Base-by-base conservation (phyloP, 2,329 filamentous ascomycete species). In the Leptographium procerum region DNA sequence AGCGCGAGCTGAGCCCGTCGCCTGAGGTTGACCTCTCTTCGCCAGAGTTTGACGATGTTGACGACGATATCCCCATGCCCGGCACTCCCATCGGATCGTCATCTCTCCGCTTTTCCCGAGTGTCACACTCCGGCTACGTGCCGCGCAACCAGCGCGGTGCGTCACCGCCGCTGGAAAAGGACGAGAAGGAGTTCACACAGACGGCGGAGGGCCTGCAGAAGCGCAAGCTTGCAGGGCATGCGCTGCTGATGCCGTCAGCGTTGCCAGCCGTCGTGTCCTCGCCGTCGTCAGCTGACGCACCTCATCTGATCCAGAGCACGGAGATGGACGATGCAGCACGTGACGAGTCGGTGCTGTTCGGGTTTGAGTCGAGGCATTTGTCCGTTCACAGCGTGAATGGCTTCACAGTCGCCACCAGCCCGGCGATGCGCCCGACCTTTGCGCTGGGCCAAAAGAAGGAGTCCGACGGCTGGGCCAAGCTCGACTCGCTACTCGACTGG, bases 151-250 rank as follows among this genome's bases (percentile, higher is more conserved):
- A 84, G 61, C 84, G 88, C 60, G 87, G 86, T n/a, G 84, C 87
- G 28, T 94, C 89, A 63, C 91, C 92, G 56, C 90, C 91, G 19
- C 78, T 97, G 43, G 92, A 97, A 74, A 90, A 88, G 66, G 92
- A 97, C 66, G 92, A 97, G 77, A 89, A 88, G 68, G 94, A 97
- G 72, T 99, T 99, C 69, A 96, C 92, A 8, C 89, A 95, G 73
- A 97, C 91, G 1, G 94, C 94, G 19, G 89, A 90, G 64, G 89
- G 87, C 54, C 82, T 97, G 65, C 89, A 83, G 66, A 84, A 82
- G 69, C 76, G 81, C 61, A 86, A 85, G 66, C 74, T 84, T 26
- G 77, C 70, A 51, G 76, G 78, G 31, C 75, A 75, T 33, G 28
- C 57, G 13, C 59, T 61, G 47, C 61, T 75, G 34, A 68, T 74